Conservation (phyloP, 805 yeast genomes). For the Candida easanensis region DNA sequence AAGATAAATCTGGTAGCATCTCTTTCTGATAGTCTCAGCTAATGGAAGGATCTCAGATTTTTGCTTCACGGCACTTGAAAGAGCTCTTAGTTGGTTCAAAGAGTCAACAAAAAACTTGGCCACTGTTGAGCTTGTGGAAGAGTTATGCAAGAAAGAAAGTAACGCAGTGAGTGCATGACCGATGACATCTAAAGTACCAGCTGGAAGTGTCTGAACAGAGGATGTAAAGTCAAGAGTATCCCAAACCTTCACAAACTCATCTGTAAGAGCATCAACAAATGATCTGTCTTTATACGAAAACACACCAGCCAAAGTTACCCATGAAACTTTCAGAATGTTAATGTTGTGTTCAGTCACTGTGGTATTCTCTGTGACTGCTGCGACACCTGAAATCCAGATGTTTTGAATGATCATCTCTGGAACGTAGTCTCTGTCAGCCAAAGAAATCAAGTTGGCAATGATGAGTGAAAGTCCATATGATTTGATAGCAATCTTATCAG, state of each 20-base stretch:
- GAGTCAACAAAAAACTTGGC: conserved; percentile 45
- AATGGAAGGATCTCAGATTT: conserved; percentile 1
- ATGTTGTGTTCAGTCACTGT: conserved; percentile 32
- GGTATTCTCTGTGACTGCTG: conserved; percentile 33
- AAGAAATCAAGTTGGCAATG: conserved; percentile 34
- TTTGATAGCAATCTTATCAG: conserved; percentile 27
- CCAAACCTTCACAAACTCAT: conserved; percentile 65
- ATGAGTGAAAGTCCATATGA: conserved; percentile 40
- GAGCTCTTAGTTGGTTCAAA: conserved; percentile 18
- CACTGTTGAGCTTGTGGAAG: conserved; percentile 42
- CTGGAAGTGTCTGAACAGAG: conserved; percentile 2
- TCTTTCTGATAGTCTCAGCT: conserved; percentile 36
- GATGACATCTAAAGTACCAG: conserved; percentile 47
- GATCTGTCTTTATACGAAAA: conserved; percentile 55
- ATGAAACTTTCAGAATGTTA: conserved; percentile 44
- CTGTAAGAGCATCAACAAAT: conserved; percentile 51
- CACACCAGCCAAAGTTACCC: conserved; percentile 64
- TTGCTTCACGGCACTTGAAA: conserved; percentile 11
- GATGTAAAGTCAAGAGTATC: conserved; percentile 39
- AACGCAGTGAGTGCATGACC: conserved; percentile 59
- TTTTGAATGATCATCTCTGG: conserved; percentile 43
- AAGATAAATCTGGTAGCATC: conserved; percentile 45
- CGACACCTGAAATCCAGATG: conserved; percentile 41
- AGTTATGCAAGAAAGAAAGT: conserved; percentile 42
- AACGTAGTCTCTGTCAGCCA: conserved; percentile 40